Percentiles rank a stretch among this genome's conserved stretches.
Evolutionary conservation across 345 rosid species (phyloP).

Genomic region (Eucalyptus curtisii): DNA sequence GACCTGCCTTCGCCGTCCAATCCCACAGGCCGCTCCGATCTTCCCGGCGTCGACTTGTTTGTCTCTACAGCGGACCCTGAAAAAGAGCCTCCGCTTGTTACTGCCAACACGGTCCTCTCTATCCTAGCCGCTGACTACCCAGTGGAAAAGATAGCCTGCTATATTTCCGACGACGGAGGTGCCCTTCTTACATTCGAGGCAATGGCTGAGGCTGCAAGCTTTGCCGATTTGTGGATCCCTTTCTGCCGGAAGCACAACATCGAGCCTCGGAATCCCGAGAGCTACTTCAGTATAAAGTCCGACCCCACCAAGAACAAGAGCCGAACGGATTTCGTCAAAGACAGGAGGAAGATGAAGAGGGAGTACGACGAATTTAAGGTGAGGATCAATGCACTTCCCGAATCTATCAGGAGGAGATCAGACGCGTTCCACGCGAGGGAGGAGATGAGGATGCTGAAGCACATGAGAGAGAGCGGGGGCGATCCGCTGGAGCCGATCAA

Average conservation of each 20-base stretch:
- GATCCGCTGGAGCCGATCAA: slow-evolving; percentile 63
- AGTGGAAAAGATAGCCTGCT: slow-evolving; percentile 74
- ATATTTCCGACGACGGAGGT: slow-evolving; percentile 87
- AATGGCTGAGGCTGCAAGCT: slow-evolving; percentile 97
- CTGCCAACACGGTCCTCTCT: slow-evolving; percentile 87
- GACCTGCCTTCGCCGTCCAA: slow-evolving; percentile 84
- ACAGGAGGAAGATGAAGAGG: slow-evolving; percentile 68
- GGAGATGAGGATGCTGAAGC: slow-evolving; percentile 86
- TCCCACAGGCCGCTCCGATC: slow-evolving; percentile 87
- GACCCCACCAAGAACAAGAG: slow-evolving; percentile 93
- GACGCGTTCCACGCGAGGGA: slow-evolving; percentile 96
- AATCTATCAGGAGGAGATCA: slow-evolving; percentile 82
- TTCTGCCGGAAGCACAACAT: slow-evolving; percentile 84
- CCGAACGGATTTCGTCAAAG: slow-evolving; percentile 78
- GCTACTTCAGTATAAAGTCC: slow-evolving; percentile 60
- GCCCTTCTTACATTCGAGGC: slow-evolving; percentile 96
- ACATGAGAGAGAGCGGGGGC: slow-evolving; percentile 62
- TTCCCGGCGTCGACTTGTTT: slow-evolving; percentile 77
- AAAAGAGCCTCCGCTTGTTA: slow-evolving; percentile 84
- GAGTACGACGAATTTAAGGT: slow-evolving; percentile 96
- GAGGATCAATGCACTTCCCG: slow-evolving; percentile 80
- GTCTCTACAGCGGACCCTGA: slow-evolving; percentile 96
- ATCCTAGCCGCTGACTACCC: slow-evolving; percentile 85
- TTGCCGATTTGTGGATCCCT: slow-evolving; percentile 92
- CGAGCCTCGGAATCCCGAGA: slow-evolving; percentile 85